phyloP scores from a whole-genome alignment of 768 basidiomycete genomes.

The Paxillus rubicundulus region DNA sequence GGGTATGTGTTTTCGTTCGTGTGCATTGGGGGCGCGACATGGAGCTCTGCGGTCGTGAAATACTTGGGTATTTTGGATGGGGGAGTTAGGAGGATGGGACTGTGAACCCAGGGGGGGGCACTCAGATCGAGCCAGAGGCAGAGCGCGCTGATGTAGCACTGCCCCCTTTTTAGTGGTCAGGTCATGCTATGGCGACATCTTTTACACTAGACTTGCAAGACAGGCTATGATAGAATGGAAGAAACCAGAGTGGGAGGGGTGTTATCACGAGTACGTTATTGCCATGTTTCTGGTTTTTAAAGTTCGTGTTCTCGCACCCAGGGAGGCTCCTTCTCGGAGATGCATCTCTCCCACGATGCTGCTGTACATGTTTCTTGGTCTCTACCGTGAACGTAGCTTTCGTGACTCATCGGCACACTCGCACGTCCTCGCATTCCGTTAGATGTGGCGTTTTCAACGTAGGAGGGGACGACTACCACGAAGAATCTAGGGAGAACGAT shows the following conservation, averaged over 20 bases:
- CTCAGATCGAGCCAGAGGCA: no score
- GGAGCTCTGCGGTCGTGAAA: no score
- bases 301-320: constrained; percentile 41
- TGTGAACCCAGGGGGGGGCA: no score
- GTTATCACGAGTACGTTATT: constrained; percentile 75
- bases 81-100: no score
- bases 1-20: constrained; percentile 12
- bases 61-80: background rate
- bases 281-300: constrained; percentile 17
- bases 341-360: no score
- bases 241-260: constrained; percentile 62
- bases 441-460: constrained; percentile 30
- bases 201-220: constrained; percentile 68
- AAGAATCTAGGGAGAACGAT: constrained; percentile 64
- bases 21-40: no score
- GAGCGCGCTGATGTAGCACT: background rate
- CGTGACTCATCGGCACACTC: no score
- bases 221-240: constrained; percentile 81
- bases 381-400: no score
- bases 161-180: constrained; percentile 56
- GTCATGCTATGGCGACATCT: constrained; percentile 65
- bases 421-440: background rate
- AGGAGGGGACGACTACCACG: constrained; percentile 39
- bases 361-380: no score
- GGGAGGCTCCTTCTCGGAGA: no score